Base-by-base conservation (phyloP, 495 filamentous ascomycete genomes). In the Lasiosphaeria hispida region DNA sequence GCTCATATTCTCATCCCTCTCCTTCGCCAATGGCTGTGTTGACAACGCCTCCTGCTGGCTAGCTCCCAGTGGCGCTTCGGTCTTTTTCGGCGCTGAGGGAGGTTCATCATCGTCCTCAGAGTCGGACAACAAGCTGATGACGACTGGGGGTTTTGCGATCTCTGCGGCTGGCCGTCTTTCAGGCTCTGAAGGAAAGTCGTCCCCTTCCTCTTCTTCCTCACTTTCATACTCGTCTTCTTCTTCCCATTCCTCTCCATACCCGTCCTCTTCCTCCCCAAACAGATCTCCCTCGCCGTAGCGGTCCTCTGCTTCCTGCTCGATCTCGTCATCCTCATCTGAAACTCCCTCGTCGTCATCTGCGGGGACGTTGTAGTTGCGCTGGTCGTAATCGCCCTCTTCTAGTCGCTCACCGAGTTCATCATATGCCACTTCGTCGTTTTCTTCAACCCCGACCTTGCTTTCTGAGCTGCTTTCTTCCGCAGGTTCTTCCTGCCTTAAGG, bases 281-380 rank as follows among this genome's bases (percentile, higher is more conserved):
- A 64, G 61, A 39, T 71, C 74, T 7, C 69, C 66, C 13, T 73
- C 67, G 17, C 73, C 76, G 57, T 77, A 73, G 33, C 63, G 63
- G 4, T 72, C 69, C 1, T 58, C 67, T 1, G 52, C 62, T 23
- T 75, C 74, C 6, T 70, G 72, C 42, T 72, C 72, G 13, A 64
- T 67, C 47, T 75, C 69, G 5, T 75, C 70, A 1, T 72, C 71
- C 9, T 81, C 73, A 10, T 71, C 69, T 4, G 63, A 68, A 10
- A 63, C 43, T 7, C 65, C 69, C n/a, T 72, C 69, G 4, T 72
- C 67, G 19, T 75, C 69, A 9, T 71, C 70, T 2, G 57, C 41
- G 2, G 61, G 61, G 1, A 57, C 51, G 8, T 62, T 53, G 14
- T 68, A 66, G 7, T 58, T 62, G 41, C 67, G 63, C 40, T 64